Evolutionary conservation across 148 eudicot genomes (phyloP), one percentile per base, ranked within the genome.

Genomic region (Talinum fruticosum): DNA sequence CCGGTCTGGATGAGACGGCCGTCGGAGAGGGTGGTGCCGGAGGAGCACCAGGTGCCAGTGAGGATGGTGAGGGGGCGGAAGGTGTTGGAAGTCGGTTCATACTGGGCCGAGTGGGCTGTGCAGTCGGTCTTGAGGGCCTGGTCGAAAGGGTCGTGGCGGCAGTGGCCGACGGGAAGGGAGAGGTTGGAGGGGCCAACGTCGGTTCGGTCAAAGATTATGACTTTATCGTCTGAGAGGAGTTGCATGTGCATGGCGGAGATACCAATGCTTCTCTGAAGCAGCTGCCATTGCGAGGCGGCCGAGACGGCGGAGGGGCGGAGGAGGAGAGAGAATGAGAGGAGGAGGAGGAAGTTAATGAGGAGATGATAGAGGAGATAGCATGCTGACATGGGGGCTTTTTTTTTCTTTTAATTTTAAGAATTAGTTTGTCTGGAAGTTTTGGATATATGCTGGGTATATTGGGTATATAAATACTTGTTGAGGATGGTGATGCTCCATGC

Each of bases 21-120:
- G 57, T 92, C 86, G 12, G 88, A 74, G 69, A 78, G 51, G 64
- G 83, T 73, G 6, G 87, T 24, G 10, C 96, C 97, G 7, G 97
- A 94, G 44, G 98, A 92, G 87, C 98, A 94, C 93, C 96, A 94
- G 0, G 81, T 78, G 82, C 90, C 88, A 14, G 93, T 88, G 7
- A 64, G 84, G 68, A 94, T 81, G 53, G 62, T 87, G 71, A 94
- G 93, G 0, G 98, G 91, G 0, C 97, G 92, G 32, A 90, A 32
- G 7, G 83, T 62, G 77, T 92, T 92, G 24, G 83, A 10, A 0
- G 70, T 66, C 23, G 86, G 82, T 73, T 90, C 75, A 78, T 87
- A 94, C 69, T 88, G 92, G 24, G 81, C 91, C 0, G 98, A 92
- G 78, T 94, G 98, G 19, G 96, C 98, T 0, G 92, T 79, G 84